A percentile compares a stretch with the other conserved stretches of the same genome.
These are phyloP conservation scores for Penicillium concentricum DNA, from an alignment of 2,329 filamentous ascomycete genomes.

Conservation along the genomic window DNA sequence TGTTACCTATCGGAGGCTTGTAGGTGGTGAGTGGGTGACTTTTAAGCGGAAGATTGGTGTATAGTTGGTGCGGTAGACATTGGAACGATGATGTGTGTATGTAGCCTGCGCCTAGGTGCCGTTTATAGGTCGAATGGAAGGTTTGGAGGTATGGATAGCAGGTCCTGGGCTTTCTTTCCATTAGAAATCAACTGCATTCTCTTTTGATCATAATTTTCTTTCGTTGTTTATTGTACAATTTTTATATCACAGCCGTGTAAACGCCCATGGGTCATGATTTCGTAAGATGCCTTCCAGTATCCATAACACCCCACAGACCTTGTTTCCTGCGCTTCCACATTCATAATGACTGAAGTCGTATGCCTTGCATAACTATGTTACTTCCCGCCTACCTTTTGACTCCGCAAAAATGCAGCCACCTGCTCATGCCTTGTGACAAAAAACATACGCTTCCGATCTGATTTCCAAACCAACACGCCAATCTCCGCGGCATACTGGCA, in stretches of 20 bases:
- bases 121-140: neutral
- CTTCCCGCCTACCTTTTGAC: conserved; percentile 44
- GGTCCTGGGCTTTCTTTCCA: neutral
- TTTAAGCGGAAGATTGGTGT: conserved; percentile 1
- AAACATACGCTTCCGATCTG: conserved; percentile 75
- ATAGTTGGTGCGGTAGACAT: neutral
- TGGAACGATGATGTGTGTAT: neutral
- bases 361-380: neutral
- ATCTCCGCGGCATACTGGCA: conserved; percentile 76
- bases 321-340: neutral
- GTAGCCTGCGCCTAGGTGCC: neutral
- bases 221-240: conserved; percentile 14
- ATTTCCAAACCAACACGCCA: conserved; percentile 86
- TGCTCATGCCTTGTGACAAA: conserved; percentile 92
- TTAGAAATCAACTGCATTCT: neutral
- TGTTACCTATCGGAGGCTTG: conserved; percentile 8
- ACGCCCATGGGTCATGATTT: conserved; percentile 14
- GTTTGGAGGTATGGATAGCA: neutral
- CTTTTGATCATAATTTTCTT: neutral
- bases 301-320: conserved; percentile 9
- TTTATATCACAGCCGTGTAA: conserved; percentile 4
- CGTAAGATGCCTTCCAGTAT: conserved; percentile 14
- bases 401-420: conserved; percentile 75
- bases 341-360: neutral
- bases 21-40: conserved; percentile 3